Conservation (phyloP, 1,284 basidiomycete species). For the Gymnopus androsaceus region DNA sequence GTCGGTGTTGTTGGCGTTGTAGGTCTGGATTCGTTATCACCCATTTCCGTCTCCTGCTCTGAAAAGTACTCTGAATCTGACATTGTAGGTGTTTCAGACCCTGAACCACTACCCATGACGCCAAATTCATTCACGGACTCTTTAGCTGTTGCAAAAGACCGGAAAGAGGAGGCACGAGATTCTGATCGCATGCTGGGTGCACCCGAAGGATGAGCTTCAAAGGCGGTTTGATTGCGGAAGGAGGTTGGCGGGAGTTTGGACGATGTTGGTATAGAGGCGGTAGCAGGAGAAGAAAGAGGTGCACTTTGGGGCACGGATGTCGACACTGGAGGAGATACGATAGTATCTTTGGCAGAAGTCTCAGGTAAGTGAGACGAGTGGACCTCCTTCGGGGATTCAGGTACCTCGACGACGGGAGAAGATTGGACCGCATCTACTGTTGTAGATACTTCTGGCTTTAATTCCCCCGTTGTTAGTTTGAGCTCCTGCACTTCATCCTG, state of each 20-base stretch:
- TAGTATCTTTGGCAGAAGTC: neutral
- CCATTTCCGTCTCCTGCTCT: constrained; percentile 13
- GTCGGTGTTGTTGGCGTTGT: constrained; percentile 7
- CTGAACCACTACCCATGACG: neutral
- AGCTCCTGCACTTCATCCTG: no score
- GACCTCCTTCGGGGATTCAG: neutral
- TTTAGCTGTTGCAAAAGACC: constrained; percentile 40
- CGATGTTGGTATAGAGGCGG: neutral
- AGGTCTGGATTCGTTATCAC: constrained; percentile 11
- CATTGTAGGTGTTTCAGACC: constrained; percentile 5
- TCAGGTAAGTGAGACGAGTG: no score
- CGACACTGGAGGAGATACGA: constrained; percentile 2
- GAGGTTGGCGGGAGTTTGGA: constrained; percentile 16
- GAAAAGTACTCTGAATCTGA: constrained; percentile 17
- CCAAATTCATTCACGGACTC: constrained; percentile 29
- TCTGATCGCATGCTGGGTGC: constrained; percentile 24
- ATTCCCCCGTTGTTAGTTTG: no score
- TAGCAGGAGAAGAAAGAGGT: neutral
- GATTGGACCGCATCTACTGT: neutral
- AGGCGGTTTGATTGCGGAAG: constrained; percentile 26
- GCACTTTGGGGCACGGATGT: neutral
- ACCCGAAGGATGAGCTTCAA: constrained; percentile 18
- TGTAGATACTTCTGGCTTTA: no score
- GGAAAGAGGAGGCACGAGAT: constrained; percentile 37
- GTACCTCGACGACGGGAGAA: neutral